Conservation (phyloP, 805 yeast genomes). For the Schwanniomyces occidentalis region DNA sequence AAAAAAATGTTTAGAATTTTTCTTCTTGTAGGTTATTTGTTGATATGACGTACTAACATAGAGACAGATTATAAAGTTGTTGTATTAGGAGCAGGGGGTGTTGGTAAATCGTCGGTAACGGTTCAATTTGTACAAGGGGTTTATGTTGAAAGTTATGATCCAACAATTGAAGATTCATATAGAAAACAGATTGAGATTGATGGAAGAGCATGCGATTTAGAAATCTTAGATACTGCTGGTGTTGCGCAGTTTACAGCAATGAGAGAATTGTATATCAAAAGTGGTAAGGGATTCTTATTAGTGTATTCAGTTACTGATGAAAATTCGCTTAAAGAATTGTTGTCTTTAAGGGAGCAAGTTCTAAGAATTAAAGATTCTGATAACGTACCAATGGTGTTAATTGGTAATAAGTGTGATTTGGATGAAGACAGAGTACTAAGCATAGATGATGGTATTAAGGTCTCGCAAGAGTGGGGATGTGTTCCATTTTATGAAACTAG, state of each 20-base stretch:
- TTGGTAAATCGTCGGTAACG: conserved; percentile 91
- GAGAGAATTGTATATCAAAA: conserved; percentile 84
- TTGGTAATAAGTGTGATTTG: conserved; percentile 90
- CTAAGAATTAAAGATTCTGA: conserved; percentile 74
- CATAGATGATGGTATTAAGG: conserved; percentile 79
- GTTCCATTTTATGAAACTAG: conserved; percentile 92
- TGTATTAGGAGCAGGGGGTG: conserved; percentile 96
- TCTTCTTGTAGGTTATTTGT: too few species aligned
- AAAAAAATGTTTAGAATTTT: too few species aligned
- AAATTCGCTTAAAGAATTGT: conserved; percentile 70
- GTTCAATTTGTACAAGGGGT: conserved; percentile 91
- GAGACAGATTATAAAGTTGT: conserved; percentile 77
- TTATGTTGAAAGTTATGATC: conserved; percentile 89
- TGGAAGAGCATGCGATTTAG: conserved; percentile 82
- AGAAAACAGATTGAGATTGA: conserved; percentile 86
- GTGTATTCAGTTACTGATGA: conserved; percentile 63
- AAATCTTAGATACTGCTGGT: conserved; percentile 64
- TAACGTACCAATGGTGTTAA: conserved; percentile 83
- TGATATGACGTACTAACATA: conserved; percentile 5
- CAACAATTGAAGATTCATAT: conserved; percentile 96
- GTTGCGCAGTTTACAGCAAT: conserved; percentile 91
- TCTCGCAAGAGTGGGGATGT: conserved; percentile 83
- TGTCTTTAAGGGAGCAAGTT: conserved; percentile 81
- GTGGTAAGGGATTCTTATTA: conserved; percentile 73
- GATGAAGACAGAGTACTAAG: conserved; percentile 70